Evolutionary conservation across 768 basidiomycete genomes (phyloP).

Genomic region (Russula compacta): DNA sequence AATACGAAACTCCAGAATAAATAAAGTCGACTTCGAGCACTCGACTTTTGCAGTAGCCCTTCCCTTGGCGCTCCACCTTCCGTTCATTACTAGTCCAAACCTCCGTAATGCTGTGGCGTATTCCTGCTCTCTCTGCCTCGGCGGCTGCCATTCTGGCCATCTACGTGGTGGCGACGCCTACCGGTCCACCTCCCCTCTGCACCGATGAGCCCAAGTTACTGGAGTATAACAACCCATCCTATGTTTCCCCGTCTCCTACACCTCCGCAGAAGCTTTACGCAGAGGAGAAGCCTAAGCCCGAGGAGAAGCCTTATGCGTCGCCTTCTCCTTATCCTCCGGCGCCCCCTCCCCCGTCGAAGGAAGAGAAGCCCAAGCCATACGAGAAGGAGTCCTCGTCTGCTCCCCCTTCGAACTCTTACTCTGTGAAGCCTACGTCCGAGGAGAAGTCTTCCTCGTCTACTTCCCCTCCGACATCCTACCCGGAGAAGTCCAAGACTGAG

Average conservation of each 20-base stretch:
- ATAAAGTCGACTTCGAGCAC: constrained; percentile 1
- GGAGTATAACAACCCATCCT: background rate
- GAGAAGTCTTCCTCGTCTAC: background rate
- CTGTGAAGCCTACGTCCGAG: background rate
- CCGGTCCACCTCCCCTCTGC: background rate
- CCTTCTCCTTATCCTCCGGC: background rate
- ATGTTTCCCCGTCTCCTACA: background rate
- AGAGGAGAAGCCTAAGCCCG: background rate
- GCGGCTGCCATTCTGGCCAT: background rate
- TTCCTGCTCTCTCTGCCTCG: background rate
- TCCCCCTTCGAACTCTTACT: background rate
- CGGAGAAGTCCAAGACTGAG: background rate
- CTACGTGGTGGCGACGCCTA: constrained; percentile 1
- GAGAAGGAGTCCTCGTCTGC: background rate
- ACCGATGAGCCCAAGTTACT: background rate
- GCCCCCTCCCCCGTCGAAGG: background rate
- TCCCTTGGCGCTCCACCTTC: background rate
- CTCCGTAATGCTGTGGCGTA: constrained; percentile 5
- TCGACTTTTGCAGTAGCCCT: background rate
- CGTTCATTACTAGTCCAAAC: constrained; percentile 8
- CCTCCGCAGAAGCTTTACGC: background rate
- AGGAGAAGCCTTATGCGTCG: constrained; percentile 1
- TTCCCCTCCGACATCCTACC: background rate
- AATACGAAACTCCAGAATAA: background rate
- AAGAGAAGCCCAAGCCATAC: background rate